Base-by-base conservation (phyloP, 2,329 filamentous ascomycete species). In the Tetracladium maxilliforme region DNA sequence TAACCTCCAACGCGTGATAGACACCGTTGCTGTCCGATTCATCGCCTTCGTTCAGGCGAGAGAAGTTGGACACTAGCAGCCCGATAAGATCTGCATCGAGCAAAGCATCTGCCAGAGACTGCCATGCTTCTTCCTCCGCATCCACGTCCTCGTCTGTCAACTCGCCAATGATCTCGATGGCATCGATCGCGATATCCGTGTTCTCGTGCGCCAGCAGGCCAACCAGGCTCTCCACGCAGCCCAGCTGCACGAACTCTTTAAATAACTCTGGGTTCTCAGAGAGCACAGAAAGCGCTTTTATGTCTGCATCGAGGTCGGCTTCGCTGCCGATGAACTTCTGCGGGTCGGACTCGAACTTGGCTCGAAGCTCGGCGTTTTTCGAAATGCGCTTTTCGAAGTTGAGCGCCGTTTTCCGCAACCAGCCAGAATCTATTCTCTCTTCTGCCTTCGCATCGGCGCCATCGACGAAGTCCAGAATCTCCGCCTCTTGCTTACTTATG, bases 171-270 rank as follows among this genome's bases (percentile, higher is more conserved):
- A 94, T 80, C 53, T 95, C 80, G 24, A 93, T 74, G 1, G 78
- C 81, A 34, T 78, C 81, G 39, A 95, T 92, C 8, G 90, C 84
- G 35, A 98, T 92, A 43, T 98, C 90, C 1, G 86, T 87, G 47
- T 98, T 98, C 41, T 98, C 90, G 47, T 98, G 90, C 10, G 87
- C 77, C 24, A 98, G 57, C 26, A 98, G 52, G 3, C 75, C 70
- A 2, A 92, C 82, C 25, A 98, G 51, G 27, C 76, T 86, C 5
- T 54, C 67, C 1, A 73, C 70, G 30, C 72, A 79, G 12, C 80
- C 79, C 25, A 84, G 58, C 36, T 71, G 74, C 16, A 77, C 73
- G 41, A 93, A 84, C 32, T 92, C 81, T 9, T 58, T 57, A 48
- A 90, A 94, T 12, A 93, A 62, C 32, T 80, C 75, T 4, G 86